phyloP scores from a whole-genome alignment of 306 rosid species.

The Luffa acutangula region DNA sequence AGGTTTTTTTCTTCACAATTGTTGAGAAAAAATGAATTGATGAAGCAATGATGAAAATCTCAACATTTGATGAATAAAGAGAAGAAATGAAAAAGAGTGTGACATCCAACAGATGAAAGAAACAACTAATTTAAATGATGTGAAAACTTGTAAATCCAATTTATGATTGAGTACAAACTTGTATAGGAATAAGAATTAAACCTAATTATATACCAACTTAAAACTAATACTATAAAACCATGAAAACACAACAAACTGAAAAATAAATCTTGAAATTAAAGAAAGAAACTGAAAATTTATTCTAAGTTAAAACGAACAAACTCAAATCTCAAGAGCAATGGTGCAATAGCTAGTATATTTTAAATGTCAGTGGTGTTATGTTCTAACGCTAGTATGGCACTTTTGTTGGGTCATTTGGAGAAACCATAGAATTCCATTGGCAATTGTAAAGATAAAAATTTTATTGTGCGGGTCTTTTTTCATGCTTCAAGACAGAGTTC shows the following conservation, averaged over 20 bases:
- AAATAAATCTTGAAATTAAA: too few species aligned
- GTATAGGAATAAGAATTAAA: neutral
- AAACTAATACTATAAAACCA: too few species aligned
- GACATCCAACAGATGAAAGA: neutral
- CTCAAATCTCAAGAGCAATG: neutral
- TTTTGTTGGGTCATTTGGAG: neutral
- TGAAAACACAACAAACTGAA: neutral
- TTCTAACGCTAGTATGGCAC: neutral
- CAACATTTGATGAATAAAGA: neutral
- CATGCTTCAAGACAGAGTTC: neutral
- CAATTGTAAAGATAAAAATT: neutral
- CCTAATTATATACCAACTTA: neutral
- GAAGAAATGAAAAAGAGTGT: neutral
- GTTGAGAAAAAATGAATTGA: neutral
- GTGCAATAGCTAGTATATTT: neutral
- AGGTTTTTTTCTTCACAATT: neutral
- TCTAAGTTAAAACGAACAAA: neutral
- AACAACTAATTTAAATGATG: neutral
- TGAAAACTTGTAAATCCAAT: neutral
- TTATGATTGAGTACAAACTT: neutral
- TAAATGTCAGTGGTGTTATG: neutral
- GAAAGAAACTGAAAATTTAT: too few species aligned
- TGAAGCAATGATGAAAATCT: neutral
- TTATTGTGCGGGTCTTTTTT: neutral
- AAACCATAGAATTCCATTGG: neutral